Base-by-base conservation (phyloP, 1,284 basidiomycete genomes). In the Cutaneotrichosporon curvatum region DNA sequence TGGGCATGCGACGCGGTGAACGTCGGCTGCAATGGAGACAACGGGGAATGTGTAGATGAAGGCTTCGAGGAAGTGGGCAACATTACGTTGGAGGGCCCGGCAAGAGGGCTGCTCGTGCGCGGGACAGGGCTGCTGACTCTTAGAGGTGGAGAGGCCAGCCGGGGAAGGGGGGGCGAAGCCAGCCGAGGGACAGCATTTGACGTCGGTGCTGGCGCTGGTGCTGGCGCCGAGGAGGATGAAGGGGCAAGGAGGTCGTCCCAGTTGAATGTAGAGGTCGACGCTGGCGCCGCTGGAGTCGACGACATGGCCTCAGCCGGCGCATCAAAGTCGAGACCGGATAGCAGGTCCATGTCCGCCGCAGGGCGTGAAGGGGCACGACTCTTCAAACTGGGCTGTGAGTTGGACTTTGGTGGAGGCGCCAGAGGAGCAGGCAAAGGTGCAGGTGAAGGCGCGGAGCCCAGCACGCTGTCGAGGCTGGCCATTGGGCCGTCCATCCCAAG, bases 251-350 rank as follows among this genome's bases (percentile, higher is more conserved):
- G 46, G 39, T 60, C 58, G 39, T 62, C 60, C 62, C 62, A 62
- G 5, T 43, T 50, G 10, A 49, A 21, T 3, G 35, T 32, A 6
- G 44, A 40, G 30, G 45, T 15, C 32, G 32, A 34, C 15, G 32
- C 32, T n/a, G 8, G 32, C 14, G 32, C 32, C 28, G 30, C 32
- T 11, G 23, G 6, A 16, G 11, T 14, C 7, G 32, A 34, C 14
- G 8, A 7, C 43, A 15, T 25, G 31, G 37, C 43, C 34, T 15
- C 36, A 3, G 46, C 21, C 15, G 36, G 43, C 15, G 47, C 53
- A 21, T 54, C 57, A 44, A 65, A 65, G 41, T 65, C 58, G 8
- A 70, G 50, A 4, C 57, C 66, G 14, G 59, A 56, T 10, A 70
- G 48, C 8, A 70, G 51, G 45, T 70, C 67, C 48, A 68, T 54